Base-by-base conservation (phyloP, 129 eudicot genomes). In the Smallanthus sonchifolius region DNA sequence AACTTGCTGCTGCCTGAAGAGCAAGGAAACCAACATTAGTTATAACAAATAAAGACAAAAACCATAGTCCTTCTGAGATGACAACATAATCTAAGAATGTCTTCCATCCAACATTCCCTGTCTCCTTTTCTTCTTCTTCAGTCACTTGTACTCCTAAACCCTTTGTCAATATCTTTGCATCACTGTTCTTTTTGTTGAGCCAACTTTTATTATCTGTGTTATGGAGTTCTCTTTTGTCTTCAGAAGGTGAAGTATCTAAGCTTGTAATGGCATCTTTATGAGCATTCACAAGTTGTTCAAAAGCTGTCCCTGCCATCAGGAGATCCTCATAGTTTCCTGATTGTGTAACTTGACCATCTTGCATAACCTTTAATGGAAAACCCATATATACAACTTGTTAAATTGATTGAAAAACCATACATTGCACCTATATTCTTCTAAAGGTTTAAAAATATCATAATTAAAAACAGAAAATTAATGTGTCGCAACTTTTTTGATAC, bases 281-380 rank as follows among this genome's bases (percentile, higher is more conserved):
- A 73, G 91, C 94, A 78, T 74, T 80, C 65, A 90, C 93, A 47
- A 90, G 89, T 65, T 87, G 79, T 69, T 87, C 91, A 73, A 87
- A 91, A 45, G 85, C 70, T 15, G 89, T 84, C 68, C 95, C 91
- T n/a, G 81, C 81, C 79, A 34, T 80, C 59, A 91, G 39, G 39
- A 91, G 86, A 16, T 83, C 91, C 39, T 73, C 42, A 42, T 85
- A 88, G 76, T 66, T 87, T 83, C 96, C 96, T 48, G 93, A 81
- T 80, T 92, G 94, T 59, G 80, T 82, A 19, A 92, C 36, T 59
- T 82, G 70, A 24, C 97, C 97, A 30, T 74, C 52, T 80, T 89
- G 75, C 84, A 92, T 86, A 49, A 92, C 96, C 97, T 89, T 71
- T 3, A 56, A 72, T 55, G 39, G 6, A 66, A 7, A 2, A 7